Evolutionary conservation across 2,329 filamentous ascomycete species (phyloP).

Genomic region (Purpureocillium takamizusanense): DNA sequence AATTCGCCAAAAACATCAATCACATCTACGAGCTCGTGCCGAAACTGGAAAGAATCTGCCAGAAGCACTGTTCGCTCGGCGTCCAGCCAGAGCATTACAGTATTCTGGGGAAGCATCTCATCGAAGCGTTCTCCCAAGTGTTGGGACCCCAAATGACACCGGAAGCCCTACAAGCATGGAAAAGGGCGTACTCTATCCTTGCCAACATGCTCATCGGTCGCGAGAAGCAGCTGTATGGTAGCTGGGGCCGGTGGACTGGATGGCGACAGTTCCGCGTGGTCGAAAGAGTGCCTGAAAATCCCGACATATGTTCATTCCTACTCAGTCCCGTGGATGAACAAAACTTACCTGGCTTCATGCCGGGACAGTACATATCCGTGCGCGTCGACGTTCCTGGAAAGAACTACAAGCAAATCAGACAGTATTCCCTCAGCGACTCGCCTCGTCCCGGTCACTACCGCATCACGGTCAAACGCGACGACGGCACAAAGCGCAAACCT

Average conservation of each 20-base stretch:
- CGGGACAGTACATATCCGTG: slow-evolving; percentile 66
- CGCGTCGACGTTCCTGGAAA: slow-evolving; percentile 46
- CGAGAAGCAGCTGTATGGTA: slow-evolving; percentile 54
- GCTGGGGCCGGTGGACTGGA: slow-evolving; percentile 52
- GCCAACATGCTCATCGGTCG: slow-evolving; percentile 62
- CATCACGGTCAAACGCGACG: slow-evolving; percentile 62
- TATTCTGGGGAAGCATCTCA: slow-evolving; percentile 60
- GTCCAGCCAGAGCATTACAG: slow-evolving; percentile 61
- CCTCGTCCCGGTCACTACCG: slow-evolving; percentile 55
- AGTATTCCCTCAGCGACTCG: slow-evolving; percentile 64
- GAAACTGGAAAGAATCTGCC: slow-evolving; percentile 49
- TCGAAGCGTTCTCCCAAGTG: slow-evolving; percentile 57
- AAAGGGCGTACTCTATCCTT: slow-evolving; percentile 62
- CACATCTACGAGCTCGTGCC: slow-evolving; percentile 45
- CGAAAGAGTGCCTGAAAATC: slow-evolving; percentile 55
- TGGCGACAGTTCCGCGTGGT: slow-evolving; percentile 61
- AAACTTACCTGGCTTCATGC: slow-evolving; percentile 53
- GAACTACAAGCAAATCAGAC: slow-evolving; percentile 54
- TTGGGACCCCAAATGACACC: slow-evolving; percentile 57
- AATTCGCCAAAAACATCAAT: slow-evolving; percentile 64
- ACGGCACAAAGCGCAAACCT: slow-evolving; percentile 29
- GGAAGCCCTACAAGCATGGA: slow-evolving; percentile 59
- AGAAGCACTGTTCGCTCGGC: slow-evolving; percentile 65
- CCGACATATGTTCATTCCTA: slow-evolving; percentile 63
- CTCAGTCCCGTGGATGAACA: slow-evolving; percentile 53